Evolutionary conservation across 1,139 yeast species (phyloP), one percentile per base, ranked within the genome.

Genomic region (Yamadazyma conglobata): DNA sequence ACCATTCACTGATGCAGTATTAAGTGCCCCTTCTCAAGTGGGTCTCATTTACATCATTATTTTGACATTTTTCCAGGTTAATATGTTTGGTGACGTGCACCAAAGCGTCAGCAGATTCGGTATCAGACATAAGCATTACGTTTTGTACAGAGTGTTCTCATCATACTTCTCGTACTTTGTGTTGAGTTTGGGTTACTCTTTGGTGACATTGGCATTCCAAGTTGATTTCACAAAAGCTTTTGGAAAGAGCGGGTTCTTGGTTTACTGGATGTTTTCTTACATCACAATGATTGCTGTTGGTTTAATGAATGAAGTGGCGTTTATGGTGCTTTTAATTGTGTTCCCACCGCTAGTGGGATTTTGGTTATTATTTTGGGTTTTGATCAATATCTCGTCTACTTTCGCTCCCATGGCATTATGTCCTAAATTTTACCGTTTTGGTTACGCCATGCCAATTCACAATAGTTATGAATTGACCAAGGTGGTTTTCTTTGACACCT

Each of bases 31-130:
- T 2, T 54, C 77, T 5, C 86, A 81, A 52, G 79, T 84, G 42
- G 95, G 95, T 29, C 64, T 82, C 35, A 82, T 86, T 54, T 85
- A 77, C 54, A 64, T 81, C 51, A 72, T 86, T 43, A 78, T 86
- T 53, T 57, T 84, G 34, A 77, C 94, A 10, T 61, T 67, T 38
- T 58, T 66, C 54, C 77, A 75, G 40, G 69, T 79, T 46, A 71
- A 75, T 37, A 68, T 80, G 50, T 78, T 79, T 50, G 64, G 61
- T 13, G 73, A 73, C 4, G 50, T 76, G 19, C 84, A 82, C 49
- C 56, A 55, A 38, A 51, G 61, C 19, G 64, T 80, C 30, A 60
- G 73, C 3, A 39, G 42, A 30, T 39, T 53, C 22, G 56, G 57
- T 3, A 37, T 67, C 9, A 62, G 60, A 28, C 40, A 39, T 9